phyloP scores from a whole-genome alignment of 2,329 filamentous ascomycete species.

The Neonectria faginata region DNA sequence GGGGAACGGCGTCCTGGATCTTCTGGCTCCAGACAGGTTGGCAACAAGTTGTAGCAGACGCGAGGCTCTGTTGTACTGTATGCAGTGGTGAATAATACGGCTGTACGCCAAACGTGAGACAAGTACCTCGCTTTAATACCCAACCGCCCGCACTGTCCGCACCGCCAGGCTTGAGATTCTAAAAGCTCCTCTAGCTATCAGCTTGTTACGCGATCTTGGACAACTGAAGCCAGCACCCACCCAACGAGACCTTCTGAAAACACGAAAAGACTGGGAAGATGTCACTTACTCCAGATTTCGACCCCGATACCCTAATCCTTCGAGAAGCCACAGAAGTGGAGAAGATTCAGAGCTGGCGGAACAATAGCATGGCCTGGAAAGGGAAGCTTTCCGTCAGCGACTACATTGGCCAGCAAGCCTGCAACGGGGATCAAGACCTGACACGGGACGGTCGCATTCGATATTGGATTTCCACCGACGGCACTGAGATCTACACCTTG shows the following conservation, averaged over 20 bases:
- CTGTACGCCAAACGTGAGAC: no score
- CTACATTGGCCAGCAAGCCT: conserved; percentile 4
- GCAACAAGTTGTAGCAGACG: background rate
- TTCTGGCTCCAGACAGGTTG: no score
- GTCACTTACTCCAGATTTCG: background rate
- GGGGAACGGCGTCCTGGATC: no score
- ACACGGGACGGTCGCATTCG: conserved; percentile 3
- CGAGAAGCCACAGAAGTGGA: conserved; percentile 7
- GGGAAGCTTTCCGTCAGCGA: conserved; percentile 6
- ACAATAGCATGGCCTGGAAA: conserved; percentile 7
- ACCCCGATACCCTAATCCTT: background rate
- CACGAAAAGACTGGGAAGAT: background rate
- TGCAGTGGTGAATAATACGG: no score
- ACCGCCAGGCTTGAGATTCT: no score
- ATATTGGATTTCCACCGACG: conserved; percentile 9
- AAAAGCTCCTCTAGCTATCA: no score
- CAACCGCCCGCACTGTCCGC: no score
- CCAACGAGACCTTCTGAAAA: no score
- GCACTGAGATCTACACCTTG: background rate
- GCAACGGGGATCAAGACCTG: conserved; percentile 2
- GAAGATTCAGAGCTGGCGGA: conserved; percentile 9
- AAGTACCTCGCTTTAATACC: no score
- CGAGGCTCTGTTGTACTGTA: no score
- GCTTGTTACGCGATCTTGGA: no score
- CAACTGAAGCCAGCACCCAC: no score